These are phyloP conservation scores for Botrytis byssoidea DNA, from an alignment of 2,329 filamentous ascomycete genomes.

Conservation along the genomic window DNA sequence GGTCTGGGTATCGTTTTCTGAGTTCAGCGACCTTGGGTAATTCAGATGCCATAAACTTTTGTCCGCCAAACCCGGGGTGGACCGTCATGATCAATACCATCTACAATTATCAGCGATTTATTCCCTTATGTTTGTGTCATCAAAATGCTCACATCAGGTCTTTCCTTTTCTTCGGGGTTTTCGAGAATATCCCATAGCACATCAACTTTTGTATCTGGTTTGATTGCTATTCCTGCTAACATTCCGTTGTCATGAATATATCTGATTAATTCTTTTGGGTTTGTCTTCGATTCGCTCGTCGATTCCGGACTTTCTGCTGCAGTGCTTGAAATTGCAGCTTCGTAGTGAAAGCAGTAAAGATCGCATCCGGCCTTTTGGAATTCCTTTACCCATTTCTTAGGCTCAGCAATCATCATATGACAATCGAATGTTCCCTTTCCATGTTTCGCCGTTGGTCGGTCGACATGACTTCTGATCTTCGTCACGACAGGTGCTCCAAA, in stretches of 20 bases:
- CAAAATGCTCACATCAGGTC: constrained; percentile 74
- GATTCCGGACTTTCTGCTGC: constrained; percentile 77
- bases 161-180: constrained; percentile 66
- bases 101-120: constrained; percentile 46
- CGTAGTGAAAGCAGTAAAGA: constrained; percentile 99
- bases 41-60: constrained; percentile 97
- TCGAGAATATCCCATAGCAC: constrained; percentile 91
- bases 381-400: constrained; percentile 96
- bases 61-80: constrained; percentile 92
- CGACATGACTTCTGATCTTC: constrained; percentile 85
- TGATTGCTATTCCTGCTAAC: constrained; percentile 91
- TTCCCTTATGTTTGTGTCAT: not conserved
- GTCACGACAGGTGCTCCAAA: constrained; percentile 94
- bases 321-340: constrained; percentile 81
- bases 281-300: constrained; percentile 69
- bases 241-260: constrained; percentile 89
- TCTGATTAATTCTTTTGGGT: constrained; percentile 77
- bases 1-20: constrained; percentile 77
- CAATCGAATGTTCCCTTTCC: constrained; percentile 96
- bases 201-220: constrained; percentile 86
- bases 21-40: constrained; percentile 89
- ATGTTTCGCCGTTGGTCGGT: constrained; percentile 64
- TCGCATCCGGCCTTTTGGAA: constrained; percentile 94
- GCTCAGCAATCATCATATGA: constrained; percentile 99
- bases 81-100: constrained; percentile 99